Base-by-base conservation (phyloP, 1,284 basidiomycete species). In the Ganoderma lucidum region DNA sequence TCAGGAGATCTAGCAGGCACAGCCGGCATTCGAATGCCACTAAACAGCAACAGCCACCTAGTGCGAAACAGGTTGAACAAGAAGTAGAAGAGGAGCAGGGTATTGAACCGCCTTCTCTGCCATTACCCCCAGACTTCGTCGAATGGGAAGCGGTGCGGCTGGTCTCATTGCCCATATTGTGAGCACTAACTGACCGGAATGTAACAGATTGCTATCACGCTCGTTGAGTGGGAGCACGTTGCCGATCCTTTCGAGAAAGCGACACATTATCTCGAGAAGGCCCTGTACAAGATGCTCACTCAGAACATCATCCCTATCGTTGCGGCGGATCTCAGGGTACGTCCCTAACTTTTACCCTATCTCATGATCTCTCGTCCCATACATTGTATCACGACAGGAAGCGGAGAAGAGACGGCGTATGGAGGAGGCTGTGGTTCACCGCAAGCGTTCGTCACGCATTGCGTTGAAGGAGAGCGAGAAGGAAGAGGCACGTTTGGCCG, bases 371-470 rank as follows among this genome's bases (percentile, higher is more conserved):
- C 53, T 35, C 60, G 8, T 68, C 41, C 17, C 42, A 65, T 4
- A 3, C 41, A 63, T 58, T 56, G 64, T 45, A 66, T 71, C 19
- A 75, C 10, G 65, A 30, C 77, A 94, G 93, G 91, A 90, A 78
- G 81, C 85, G 44, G 88, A 92, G 74, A 87, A 83, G 63, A 87
- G 90, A 76, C 83, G 85, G 63, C 85, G 85, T 62, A 70, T 91
- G 60, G 91, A 93, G 72, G 87, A 93, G 66, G 91, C 93, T 3
- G 81, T 95, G 15, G 87, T 89, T 32, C 90, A 90, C 70, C 88
- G 94, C 68, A 96, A 96, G 79, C 89, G 94, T 37, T 95, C 94
- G 2, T 93, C 93, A 56, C 92, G 95, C 44, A 88, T 96, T 68
- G 93, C 94, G 6, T 80, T 89, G 45, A 91, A 88, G 73, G 93